phyloP scores from a whole-genome alignment of 306 rosid species.

The Quercus agrifolia region DNA sequence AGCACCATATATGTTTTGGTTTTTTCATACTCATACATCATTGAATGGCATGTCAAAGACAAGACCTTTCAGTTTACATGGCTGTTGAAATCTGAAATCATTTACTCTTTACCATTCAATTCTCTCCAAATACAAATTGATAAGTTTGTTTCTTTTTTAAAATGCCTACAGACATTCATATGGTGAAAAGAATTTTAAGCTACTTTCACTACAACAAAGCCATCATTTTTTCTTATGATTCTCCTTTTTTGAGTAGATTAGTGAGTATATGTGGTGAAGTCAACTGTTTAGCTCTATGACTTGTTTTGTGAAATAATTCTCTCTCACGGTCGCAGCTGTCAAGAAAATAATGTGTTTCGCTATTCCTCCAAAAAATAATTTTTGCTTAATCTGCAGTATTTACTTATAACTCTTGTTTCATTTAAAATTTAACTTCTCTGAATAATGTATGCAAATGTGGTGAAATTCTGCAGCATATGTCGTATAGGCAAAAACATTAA shows the following conservation, averaged over 20 bases:
- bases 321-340: not conserved
- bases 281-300: not conserved
- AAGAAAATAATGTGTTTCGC: not conserved
- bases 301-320: not conserved
- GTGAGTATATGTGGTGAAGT: not conserved
- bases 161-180: too few relatives aligned
- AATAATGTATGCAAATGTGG: not conserved
- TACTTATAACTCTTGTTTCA: not conserved
- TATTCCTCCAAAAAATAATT: too few relatives aligned
- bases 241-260: not conserved
- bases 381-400: not conserved
- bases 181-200: too few relatives aligned
- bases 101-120: too few relatives aligned
- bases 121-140: too few relatives aligned
- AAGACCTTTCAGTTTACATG: too few relatives aligned
- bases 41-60: too few relatives aligned
- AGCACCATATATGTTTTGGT: too few relatives aligned
- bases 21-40: too few relatives aligned
- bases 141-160: too few relatives aligned
- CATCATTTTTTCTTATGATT: not conserved
- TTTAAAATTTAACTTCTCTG: not conserved
- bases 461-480: not conserved
- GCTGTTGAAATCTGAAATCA: too few relatives aligned
- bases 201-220: not conserved
- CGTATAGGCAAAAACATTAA: not conserved